Evolutionary conservation across 352 stramenopile species (phyloP).

Genomic region (Globisporangium polare): DNA sequence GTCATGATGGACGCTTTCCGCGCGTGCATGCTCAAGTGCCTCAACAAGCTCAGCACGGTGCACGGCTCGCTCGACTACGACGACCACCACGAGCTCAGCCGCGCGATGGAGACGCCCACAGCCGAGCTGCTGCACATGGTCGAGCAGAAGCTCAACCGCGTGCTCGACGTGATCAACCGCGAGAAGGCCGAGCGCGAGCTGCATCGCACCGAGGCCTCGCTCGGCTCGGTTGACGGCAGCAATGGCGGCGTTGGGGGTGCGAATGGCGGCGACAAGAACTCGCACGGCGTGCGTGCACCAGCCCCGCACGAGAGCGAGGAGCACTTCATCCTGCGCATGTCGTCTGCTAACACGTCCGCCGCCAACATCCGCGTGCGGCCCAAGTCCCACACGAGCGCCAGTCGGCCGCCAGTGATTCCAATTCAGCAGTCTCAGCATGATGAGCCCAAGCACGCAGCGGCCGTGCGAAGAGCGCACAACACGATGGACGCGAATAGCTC

Average conservation of each 20-base stretch:
- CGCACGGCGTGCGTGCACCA: slow-evolving; percentile 44
- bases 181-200: slow-evolving; percentile 79
- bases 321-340: slow-evolving; percentile 83
- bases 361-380: slow-evolving; percentile 75
- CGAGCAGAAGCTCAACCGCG: slow-evolving; percentile 79
- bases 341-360: slow-evolving; percentile 55
- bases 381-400: slow-evolving; percentile 41
- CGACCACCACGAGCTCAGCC: slow-evolving; percentile 65
- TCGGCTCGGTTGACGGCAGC: slow-evolving; percentile 9
- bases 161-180: slow-evolving; percentile 80
- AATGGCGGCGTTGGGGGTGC: slow-evolving; percentile 18
- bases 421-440: slow-evolving; percentile 6
- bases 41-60: slow-evolving; percentile 68
- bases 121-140: slow-evolving; percentile 72
- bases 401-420: slow-evolving; percentile 20
- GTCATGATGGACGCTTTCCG: slow-evolving; percentile 82
- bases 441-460: slow-evolving; percentile 20
- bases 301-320: slow-evolving; percentile 72
- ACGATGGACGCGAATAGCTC: slow-evolving; percentile 19
- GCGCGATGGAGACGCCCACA: slow-evolving; percentile 63
- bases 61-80: slow-evolving; percentile 72
- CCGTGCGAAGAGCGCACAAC: slow-evolving; percentile 16
- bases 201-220: slow-evolving; percentile 58
- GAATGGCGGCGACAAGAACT: slow-evolving; percentile 24
- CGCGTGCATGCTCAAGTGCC: slow-evolving; percentile 78